Evolutionary conservation across 2,329 filamentous ascomycete genomes (phyloP).

Genomic region (Diaporthe eres): DNA sequence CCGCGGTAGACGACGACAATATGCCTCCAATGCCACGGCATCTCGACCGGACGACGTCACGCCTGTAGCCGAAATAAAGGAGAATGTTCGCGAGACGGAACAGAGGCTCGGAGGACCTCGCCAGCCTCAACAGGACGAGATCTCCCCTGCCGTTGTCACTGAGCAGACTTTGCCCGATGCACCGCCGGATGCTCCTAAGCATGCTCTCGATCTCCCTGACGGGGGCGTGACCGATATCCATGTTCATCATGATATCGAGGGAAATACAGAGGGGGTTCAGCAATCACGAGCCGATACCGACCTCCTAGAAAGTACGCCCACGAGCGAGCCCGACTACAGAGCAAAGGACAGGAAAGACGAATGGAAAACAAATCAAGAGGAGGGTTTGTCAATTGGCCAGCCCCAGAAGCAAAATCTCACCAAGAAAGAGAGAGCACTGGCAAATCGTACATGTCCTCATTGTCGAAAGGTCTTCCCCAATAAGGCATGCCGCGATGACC

Average conservation of each 20-base stretch:
- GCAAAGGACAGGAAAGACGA: not conserved
- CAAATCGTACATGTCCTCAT: constrained; percentile 5
- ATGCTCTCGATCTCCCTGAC: not conserved
- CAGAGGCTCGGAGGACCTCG: not conserved
- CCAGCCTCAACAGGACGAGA: not conserved
- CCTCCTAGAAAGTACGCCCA: not conserved
- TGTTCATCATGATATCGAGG: not conserved
- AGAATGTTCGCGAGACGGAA: not conserved
- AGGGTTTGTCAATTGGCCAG: not conserved
- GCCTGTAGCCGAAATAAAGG: not conserved
- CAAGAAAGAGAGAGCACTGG: not conserved
- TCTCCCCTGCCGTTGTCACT: not conserved
- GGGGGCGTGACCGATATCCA: not conserved
- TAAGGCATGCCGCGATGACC: not conserved
- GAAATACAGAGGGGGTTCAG: not conserved
- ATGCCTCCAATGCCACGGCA: constrained; percentile 37
- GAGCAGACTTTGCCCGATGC: constrained; percentile 1
- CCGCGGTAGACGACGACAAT: constrained; percentile 35
- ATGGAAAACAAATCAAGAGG: not conserved
- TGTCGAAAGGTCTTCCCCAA: constrained; percentile 3
- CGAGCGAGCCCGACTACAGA: not conserved
- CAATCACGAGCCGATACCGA: not conserved
- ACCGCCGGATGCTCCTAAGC: not conserved
- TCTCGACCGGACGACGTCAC: not conserved
- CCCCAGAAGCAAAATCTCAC: not conserved